Base-by-base conservation (phyloP, 495 filamentous ascomycete genomes). In the Trichoderma gamsii region DNA sequence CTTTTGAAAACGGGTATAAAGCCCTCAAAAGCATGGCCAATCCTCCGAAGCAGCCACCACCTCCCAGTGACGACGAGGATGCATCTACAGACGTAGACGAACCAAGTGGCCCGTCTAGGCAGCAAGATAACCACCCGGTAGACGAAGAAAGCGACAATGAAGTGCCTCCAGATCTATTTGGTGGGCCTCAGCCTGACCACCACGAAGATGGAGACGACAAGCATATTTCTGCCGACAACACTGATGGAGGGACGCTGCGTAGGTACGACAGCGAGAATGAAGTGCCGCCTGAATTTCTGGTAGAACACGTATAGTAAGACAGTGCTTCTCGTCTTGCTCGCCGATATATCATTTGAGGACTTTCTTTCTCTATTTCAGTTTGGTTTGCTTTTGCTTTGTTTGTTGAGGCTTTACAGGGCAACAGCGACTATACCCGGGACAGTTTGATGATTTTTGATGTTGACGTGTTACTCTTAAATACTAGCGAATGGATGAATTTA, bases 1-100 rank as follows among this genome's bases (percentile, higher is more conserved):
- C 96, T 9, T 86, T 97, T 66, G 81, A 77, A 65, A 88, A 93
- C 72, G 90, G 89, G 12, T 82, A 85, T 67, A 78, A 78, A 2
- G 83, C 96, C 70, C 79, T 98, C 64, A 77, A 83, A 41, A 81
- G 79, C 21, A 81, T 80, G 2, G 75, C 91, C 15, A 72, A 74
- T 3, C 13, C 16, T 15, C 64, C 21, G 66, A 65, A 15, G 71
- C 73, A 1, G 74, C 29, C 29, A 29, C 29, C 74, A 1, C 76
- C 77, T 0, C 75, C 71, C 8, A 21, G 18, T 72, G 70, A 13
- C 70, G 59, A 21, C 12, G 73, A 25, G 69, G 69, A 25, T 70
- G 69, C n/a, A 76, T 72, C 0, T 46, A 52, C 51, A 52, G 41
- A 67, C 18, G 32, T 23, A 56, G 64, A n/a, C n/a, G n/a, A 35